Percentiles rank a stretch among this genome's conserved stretches.
These are phyloP conservation scores for Lasiodiplodia hormozganensis DNA, from an alignment of 2,329 filamentous ascomycete species.

Conservation along the genomic window DNA sequence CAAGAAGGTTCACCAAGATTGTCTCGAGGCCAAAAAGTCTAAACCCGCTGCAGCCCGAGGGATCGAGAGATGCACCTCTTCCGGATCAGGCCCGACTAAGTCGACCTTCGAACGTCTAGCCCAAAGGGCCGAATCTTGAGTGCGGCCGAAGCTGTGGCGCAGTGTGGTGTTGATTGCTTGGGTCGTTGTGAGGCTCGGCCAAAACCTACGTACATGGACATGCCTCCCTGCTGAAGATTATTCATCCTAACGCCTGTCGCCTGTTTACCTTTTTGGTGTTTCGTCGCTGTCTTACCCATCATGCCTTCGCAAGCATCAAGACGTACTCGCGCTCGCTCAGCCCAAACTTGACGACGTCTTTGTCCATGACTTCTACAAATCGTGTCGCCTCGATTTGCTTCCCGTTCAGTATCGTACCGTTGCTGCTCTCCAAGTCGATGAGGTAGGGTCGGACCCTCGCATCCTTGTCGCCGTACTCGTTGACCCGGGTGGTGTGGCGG, in stretches of 20 bases:
- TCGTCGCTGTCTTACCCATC: background rate
- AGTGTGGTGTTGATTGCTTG: conserved; percentile 11
- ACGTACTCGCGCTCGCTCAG: conserved; percentile 92
- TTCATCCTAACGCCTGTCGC: background rate
- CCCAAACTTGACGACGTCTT: conserved; percentile 89
- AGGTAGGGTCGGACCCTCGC: conserved; percentile 79
- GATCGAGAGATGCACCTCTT: conserved; percentile 18
- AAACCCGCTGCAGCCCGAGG: conserved; percentile 4
- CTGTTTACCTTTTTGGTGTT: background rate
- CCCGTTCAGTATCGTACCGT: conserved; percentile 85
- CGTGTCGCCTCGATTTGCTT: conserved; percentile 75
- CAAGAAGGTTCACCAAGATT: background rate
- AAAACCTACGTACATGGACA: background rate
- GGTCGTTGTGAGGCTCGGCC: background rate
- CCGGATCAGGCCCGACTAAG: conserved; percentile 25
- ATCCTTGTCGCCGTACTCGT: conserved; percentile 85
- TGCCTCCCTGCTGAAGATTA: background rate
- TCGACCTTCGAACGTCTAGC: conserved; percentile 27
- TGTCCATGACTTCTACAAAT: conserved; percentile 85
- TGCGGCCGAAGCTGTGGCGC: conserved; percentile 16
- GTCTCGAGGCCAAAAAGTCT: conserved; percentile 1
- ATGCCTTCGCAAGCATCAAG: conserved; percentile 73
- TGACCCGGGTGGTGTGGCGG: conserved; percentile 79
- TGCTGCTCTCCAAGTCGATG: conserved; percentile 91
- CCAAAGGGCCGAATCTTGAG: conserved; percentile 27